Percentiles rank a stretch among this genome's conserved stretches.
Evolutionary conservation across 495 filamentous ascomycete species (phyloP).

Genomic region (Xylaria curta): DNA sequence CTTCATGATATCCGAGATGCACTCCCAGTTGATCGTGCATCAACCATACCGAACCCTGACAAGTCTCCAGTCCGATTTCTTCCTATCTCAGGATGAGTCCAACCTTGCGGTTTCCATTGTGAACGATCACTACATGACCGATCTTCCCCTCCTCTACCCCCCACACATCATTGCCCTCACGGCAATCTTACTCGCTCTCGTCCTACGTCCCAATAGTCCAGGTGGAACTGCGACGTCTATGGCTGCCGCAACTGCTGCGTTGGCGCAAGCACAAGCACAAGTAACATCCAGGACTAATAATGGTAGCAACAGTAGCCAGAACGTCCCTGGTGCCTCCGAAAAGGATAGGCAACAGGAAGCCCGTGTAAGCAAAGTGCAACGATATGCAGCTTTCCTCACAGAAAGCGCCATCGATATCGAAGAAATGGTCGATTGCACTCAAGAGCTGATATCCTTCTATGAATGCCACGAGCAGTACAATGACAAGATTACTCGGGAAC

Average conservation of each 20-base stretch:
- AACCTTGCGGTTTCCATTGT: constrained; percentile 84
- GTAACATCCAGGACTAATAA: constrained; percentile 30
- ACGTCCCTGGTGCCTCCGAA: constrained; percentile 21
- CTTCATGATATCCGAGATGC: constrained; percentile 92
- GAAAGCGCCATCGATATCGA: constrained; percentile 93
- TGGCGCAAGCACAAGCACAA: constrained; percentile 44
- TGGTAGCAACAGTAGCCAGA: constrained; percentile 28
- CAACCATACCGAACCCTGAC: constrained; percentile 93
- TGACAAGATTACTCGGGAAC: constrained; percentile 70
- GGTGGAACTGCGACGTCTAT: constrained; percentile 42
- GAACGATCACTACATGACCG: constrained; percentile 96
- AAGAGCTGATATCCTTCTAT: constrained; percentile 95
- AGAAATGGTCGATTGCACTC: constrained; percentile 88
- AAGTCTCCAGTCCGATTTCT: constrained; percentile 71
- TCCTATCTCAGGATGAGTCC: constrained; percentile 77
- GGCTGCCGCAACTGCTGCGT: constrained; percentile 48
- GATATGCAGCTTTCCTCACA: constrained; percentile 83
- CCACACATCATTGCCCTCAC: constrained; percentile 92
- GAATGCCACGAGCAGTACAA: constrained; percentile 90
- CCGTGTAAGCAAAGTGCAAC: constrained; percentile 66
- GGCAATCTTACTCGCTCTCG: constrained; percentile 84
- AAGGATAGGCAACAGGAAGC: constrained; percentile 48
- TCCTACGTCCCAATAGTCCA: constrained; percentile 64
- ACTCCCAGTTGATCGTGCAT: constrained; percentile 91
- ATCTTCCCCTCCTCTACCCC: constrained; percentile 84